Evolutionary conservation across 495 filamentous ascomycete genomes (phyloP), one percentile per base, ranked within the genome.

Genomic region (Neurospora sp.): DNA sequence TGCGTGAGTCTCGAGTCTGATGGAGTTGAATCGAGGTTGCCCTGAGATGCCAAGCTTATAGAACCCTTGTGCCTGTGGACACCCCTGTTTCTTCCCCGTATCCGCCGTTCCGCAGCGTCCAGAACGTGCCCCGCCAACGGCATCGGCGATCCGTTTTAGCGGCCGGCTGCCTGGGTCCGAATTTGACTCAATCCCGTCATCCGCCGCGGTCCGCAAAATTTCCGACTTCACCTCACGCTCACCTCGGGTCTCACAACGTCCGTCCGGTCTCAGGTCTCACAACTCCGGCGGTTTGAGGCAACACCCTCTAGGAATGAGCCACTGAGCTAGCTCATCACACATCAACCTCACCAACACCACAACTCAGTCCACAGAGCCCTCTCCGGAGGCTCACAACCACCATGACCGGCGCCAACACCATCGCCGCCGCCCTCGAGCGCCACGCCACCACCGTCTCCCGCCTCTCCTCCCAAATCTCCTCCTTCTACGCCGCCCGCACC

Each of bases 341-440:
- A 2, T 3, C 31, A 31, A 31, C 31, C 31, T n/a, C 31, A 31
- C 31, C 31, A 31, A 31, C 31, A 42, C 41, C 41, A 42, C 41
- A n/a, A n/a, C n/a, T n/a, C n/a, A n/a, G n/a, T n/a, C n/a, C n/a
- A n/a, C n/a, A n/a, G n/a, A n/a, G n/a, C n/a, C n/a, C n/a, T n/a
- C n/a, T n/a, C n/a, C n/a, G 18, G 18, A 42, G 41, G 41, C 41
- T n/a, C 41, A n/a, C 39, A 16, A 1, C 1, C 7, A 46, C 42
- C 22, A 61, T 61, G 53, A 65, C 53, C 12, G 27, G 53, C 71
- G 78, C 89, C 31, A 71, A 81, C 7, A 76, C 80, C 12, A 87
- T 92, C 18, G 83, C 85, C 70, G 72, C 78, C 40, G 89, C 88
- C 82, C 89, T 88, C 80, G 80, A 87, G 84, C 39, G 83, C 89